Conservation (phyloP, 2,329 filamentous ascomycete genomes). For the Helminthosporium solani region DNA sequence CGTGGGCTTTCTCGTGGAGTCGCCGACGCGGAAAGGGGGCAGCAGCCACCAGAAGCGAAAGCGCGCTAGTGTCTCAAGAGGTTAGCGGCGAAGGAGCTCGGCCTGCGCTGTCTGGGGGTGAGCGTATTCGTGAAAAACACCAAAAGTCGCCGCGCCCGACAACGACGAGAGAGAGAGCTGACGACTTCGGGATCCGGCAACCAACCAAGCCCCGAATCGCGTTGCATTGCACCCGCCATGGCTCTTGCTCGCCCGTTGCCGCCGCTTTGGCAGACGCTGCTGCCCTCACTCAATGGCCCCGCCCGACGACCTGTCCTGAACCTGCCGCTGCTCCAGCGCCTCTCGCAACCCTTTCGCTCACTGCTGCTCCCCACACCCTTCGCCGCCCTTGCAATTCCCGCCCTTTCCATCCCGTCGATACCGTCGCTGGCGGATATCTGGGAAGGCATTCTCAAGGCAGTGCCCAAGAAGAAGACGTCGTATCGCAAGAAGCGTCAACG, state of each 20-base stretch:
- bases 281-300: conserved; percentile 52
- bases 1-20: conserved; percentile 42
- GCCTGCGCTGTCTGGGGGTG: conserved; percentile 24
- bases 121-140: not conserved
- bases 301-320: conserved; percentile 41
- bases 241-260: conserved; percentile 45
- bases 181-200: conserved; percentile 8
- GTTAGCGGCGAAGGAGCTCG: conserved; percentile 25
- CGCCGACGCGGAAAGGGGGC: conserved; percentile 45
- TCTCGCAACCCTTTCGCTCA: conserved; percentile 53
- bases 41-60: conserved; percentile 41
- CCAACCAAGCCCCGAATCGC: conserved; percentile 7
- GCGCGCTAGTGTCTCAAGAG: conserved; percentile 28
- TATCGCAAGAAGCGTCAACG: conserved; percentile 92
- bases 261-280: conserved; percentile 52
- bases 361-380: conserved; percentile 67
- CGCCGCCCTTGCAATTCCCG: conserved; percentile 49
- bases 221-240: conserved; percentile 20
- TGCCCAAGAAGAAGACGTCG: conserved; percentile 98
- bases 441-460: conserved; percentile 87
- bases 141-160: conserved; percentile 9
- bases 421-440: conserved; percentile 73
- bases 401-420: conserved; percentile 44
- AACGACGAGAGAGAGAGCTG: conserved; percentile 2
- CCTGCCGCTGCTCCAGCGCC: conserved; percentile 47